A percentile compares a stretch with the other conserved stretches of the same genome.
These are phyloP conservation scores for Colletotrichum sp. DNA, from an alignment of 2,329 filamentous ascomycete genomes.

Conservation along the genomic window DNA sequence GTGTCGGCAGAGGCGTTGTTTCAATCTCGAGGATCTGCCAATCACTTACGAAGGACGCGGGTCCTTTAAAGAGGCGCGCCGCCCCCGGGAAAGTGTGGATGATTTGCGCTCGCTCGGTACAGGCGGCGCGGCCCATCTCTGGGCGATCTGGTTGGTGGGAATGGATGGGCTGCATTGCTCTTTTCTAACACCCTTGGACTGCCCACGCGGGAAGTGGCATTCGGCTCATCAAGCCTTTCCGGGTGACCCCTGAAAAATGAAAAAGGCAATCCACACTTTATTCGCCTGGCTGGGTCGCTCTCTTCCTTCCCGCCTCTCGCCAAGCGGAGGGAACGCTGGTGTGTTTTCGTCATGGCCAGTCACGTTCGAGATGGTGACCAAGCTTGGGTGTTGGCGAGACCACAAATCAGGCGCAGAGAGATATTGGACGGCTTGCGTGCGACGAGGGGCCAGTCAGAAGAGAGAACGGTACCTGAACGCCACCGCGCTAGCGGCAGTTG, in stretches of 20 bases:
- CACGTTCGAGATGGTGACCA: background rate
- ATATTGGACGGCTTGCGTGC: background rate
- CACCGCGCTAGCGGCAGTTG: conserved; percentile 17
- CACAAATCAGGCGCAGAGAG: background rate
- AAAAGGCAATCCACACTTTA: background rate
- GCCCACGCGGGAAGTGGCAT: conserved; percentile 11
- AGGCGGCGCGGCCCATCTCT: background rate
- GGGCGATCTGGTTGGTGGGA: conserved; percentile 7
- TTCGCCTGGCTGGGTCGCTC: background rate
- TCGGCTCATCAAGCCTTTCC: background rate
- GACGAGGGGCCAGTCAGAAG: background rate
- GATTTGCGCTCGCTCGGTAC: background rate
- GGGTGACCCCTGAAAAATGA: background rate
- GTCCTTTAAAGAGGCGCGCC: background rate
- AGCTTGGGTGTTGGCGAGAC: background rate
- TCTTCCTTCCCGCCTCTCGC: background rate
- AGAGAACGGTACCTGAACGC: conserved; percentile 4
- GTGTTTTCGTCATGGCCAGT: background rate
- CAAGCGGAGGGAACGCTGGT: background rate
- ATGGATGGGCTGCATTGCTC: background rate
- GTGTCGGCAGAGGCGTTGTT: background rate
- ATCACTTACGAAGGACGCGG: background rate
- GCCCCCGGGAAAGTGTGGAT: background rate
- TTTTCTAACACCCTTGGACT: background rate
- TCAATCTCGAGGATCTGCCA: conserved; percentile 7